Evolutionary conservation across 306 rosid genomes (phyloP), one percentile per base, ranked within the genome.

Genomic region (Cyamopsis tetragonoloba): DNA sequence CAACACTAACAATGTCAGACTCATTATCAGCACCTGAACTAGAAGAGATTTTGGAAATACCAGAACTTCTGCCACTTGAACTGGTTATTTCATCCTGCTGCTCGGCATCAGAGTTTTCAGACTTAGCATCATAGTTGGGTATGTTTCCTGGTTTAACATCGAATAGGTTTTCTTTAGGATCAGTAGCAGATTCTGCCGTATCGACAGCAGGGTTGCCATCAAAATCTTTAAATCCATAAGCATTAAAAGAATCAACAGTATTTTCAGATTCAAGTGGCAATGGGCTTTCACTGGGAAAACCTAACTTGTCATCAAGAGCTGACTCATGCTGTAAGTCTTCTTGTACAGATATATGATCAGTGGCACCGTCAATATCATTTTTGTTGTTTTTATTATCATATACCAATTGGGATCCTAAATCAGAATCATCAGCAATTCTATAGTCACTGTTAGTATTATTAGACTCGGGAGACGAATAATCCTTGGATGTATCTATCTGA

Each of bases 361-460:
- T 15, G 73, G 72, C 50, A 54, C 73, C 80, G 77, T 83, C 82
- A 77, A 72, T 62, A 81, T 59, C 84, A 54, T 53, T 12, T 38
- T 85, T 65, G 37, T 80, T 53, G 58, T 35, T 46, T 69, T 80
- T 76, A 70, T 66, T 42, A 80, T 78, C 85, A 63, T 85, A 31
- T 41, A 62, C 79, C 35, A 77, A 64, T 56, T 75, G 59, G 11
- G 73, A 74, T 66, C 77, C 79, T 61, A 64, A 34, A 66, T 68
- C 83, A 82, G 79, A 75, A 82, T 74, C 85, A 77, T 77, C 83
- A 78, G 53, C 87, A 80, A 74, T 77, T 62, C 55, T 69, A 79
- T 68, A 53, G 72, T 77, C 80, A 55, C 67, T 31, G 13, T 62
- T 76, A 86, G 71, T 59, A 50, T 66, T 78, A 72, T 71, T 86